Evolutionary conservation across 2,329 filamentous ascomycete genomes (phyloP).

Genomic region (Dothistroma pini): DNA sequence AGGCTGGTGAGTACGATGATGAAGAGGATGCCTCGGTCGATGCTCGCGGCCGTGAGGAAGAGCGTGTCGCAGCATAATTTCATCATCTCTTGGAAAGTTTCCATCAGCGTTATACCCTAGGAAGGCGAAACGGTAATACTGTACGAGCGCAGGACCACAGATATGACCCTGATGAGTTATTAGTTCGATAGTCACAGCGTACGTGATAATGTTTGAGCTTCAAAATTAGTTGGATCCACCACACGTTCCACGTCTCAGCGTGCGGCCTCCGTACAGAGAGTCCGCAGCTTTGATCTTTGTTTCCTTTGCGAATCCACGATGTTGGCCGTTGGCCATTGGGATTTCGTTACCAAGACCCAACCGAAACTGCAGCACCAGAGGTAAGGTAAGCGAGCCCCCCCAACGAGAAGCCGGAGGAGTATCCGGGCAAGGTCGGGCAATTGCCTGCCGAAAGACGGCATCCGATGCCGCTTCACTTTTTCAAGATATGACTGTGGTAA

Average conservation of each 20-base stretch:
- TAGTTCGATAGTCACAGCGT: constrained; percentile 12
- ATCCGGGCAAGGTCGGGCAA: background rate
- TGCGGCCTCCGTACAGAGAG: background rate
- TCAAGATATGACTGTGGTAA: background rate
- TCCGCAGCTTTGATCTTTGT: background rate
- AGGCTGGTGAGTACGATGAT: constrained; percentile 57
- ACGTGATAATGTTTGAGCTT: constrained; percentile 19
- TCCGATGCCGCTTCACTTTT: background rate
- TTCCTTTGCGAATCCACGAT: background rate
- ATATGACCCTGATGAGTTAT: constrained; percentile 21
- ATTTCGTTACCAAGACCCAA: background rate
- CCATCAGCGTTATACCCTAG: constrained; percentile 25
- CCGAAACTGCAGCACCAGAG: background rate
- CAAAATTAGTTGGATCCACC: background rate
- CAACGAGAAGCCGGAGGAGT: background rate
- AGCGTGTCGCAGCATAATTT: constrained; percentile 30
- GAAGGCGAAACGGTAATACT: constrained; percentile 25
- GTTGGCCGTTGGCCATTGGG: background rate
- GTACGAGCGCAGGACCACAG: constrained; percentile 23
- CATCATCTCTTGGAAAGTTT: constrained; percentile 7
- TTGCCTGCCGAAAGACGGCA: background rate
- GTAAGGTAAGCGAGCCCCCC: background rate
- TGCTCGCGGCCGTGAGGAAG: constrained; percentile 47
- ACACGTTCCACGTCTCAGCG: background rate
- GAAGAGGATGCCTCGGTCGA: constrained; percentile 54